Evolutionary conservation across 371 early-diverging fungal species (phyloP).

Genomic region (Blakeslea trispora): DNA sequence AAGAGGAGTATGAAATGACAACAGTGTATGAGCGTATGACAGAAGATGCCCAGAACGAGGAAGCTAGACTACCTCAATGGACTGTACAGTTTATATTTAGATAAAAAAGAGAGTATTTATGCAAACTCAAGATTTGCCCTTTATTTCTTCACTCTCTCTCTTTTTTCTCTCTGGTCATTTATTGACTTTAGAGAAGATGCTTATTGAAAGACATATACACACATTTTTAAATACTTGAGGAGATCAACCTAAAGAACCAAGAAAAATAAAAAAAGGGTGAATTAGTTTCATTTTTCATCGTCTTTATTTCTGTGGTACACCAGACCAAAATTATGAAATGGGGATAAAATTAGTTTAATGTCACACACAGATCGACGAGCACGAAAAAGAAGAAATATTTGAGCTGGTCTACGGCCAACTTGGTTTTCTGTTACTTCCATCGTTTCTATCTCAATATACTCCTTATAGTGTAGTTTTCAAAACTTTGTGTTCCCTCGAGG

Average conservation of each 20-base stretch:
- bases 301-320: slow-evolving; percentile 8
- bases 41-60: slow-evolving; percentile 13
- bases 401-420: background rate
- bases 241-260: too few relatives aligned
- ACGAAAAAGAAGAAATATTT: slow-evolving; percentile 16
- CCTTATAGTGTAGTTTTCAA: slow-evolving; percentile 1
- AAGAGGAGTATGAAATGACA: slow-evolving; percentile 9
- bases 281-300: too few relatives aligned
- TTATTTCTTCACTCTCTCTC: too few relatives aligned
- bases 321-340: slow-evolving; percentile 9
- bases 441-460: slow-evolving; percentile 18
- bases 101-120: slow-evolving; percentile 10
- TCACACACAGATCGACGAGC: slow-evolving; percentile 20
- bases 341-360: background rate
- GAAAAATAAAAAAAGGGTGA: too few relatives aligned
- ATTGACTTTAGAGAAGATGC: too few relatives aligned
- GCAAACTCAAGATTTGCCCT: too few relatives aligned
- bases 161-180: too few relatives aligned
- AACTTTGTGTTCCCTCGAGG: slow-evolving; percentile 10
- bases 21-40: slow-evolving; percentile 10
- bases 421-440: slow-evolving; percentile 21
- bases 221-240: too few relatives aligned
- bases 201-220: too few relatives aligned
- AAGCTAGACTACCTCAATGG: slow-evolving; percentile 18
- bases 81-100: slow-evolving; percentile 29